Base-by-base conservation (phyloP, 371 early-diverging fungal species). In the Mucor circinelloides region DNA sequence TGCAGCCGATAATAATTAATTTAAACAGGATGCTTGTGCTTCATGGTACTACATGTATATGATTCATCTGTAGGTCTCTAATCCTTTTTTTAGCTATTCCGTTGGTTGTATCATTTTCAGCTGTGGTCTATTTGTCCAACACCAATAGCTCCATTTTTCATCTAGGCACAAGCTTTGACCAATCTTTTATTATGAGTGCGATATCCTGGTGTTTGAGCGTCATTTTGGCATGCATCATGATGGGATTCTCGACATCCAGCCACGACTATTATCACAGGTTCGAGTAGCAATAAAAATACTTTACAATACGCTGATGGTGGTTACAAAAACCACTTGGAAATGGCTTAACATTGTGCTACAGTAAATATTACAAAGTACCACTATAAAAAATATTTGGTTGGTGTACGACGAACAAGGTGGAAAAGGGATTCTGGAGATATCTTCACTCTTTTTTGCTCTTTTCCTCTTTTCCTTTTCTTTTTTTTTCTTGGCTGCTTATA, bases 1-100 rank as follows among this genome's bases (percentile, higher is more conserved):
- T 19, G 13, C 60, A 54, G 38, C 30, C 2, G n/a, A 4, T 6
- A 27, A 52, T 25, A 27, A 52, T 52, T 52, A 52, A 52, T 25
- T 27, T 52, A 52, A 40, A 17, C 34, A 74, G 74, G 23, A 74
- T 74, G 74, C 68, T 71, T 54, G 66, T 74, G 63, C 68, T 74
- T 65, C 71, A 71, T 63, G 69, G 75, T 74, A 66, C 66, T 50
- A 59, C 42, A 66, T 36, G 32, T 36, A 17, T 52, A 52, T 17
- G 30, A 56, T 56, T 31, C 19, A 25, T 31, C 30, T 31, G 17
- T 55, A 27, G 31, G 21, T 30, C n/a, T 36, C 46, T 46, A 6
- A 44, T 31, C 13, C 30, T 21, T 38, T 54, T 19, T 60, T 50
- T 64, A 74, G 76, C 76, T 44, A 66, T 76, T 38, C 76, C 76